A percentile compares a stretch with the other conserved stretches of the same genome.
phyloP scores from a whole-genome alignment of 169 alveolate genomes.

The Plasmodium falciparum region DNA sequence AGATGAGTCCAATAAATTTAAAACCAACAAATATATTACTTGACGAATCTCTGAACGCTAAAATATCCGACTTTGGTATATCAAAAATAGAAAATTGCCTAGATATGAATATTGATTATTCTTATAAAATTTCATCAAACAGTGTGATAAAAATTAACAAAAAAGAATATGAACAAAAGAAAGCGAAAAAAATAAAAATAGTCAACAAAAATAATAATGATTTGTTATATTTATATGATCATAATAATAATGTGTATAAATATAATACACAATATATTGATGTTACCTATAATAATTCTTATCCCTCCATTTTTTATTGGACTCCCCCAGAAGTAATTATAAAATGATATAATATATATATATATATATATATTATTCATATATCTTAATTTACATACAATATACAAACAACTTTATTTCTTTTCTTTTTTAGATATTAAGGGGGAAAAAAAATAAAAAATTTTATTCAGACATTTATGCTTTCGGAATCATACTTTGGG shows the following conservation, averaged over 20 bases:
- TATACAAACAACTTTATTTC: not conserved
- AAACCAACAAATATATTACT: slow-evolving; percentile 76
- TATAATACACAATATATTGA: slow-evolving; percentile 19
- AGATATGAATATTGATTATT: slow-evolving; percentile 51
- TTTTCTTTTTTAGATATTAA: slow-evolving; percentile 10
- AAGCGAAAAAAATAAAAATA: slow-evolving; percentile 26
- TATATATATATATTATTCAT: not conserved
- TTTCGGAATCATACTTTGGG: slow-evolving; percentile 69
- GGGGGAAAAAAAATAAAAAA: slow-evolving; percentile 21
- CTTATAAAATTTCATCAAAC: slow-evolving; percentile 35
- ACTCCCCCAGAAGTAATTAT: slow-evolving; percentile 63
- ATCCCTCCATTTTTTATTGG: slow-evolving; percentile 47
- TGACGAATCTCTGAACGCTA: slow-evolving; percentile 72
- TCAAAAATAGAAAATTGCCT: slow-evolving; percentile 70
- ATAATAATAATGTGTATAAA: slow-evolving; percentile 18
- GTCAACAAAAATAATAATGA: slow-evolving; percentile 6
- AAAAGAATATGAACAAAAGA: not conserved
- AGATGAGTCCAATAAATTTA: slow-evolving; percentile 38
- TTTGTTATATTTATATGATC: slow-evolving; percentile 14
- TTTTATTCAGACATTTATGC: slow-evolving; percentile 51
- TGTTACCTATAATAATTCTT: slow-evolving; percentile 5
- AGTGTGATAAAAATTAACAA: slow-evolving; percentile 21
- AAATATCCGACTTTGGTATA: slow-evolving; percentile 72
- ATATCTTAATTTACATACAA: too few species aligned
- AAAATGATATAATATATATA: not conserved